These are phyloP conservation scores for Monosporascus sp. DNA, from an alignment of 2,329 filamentous ascomycete genomes.

Conservation along the genomic window DNA sequence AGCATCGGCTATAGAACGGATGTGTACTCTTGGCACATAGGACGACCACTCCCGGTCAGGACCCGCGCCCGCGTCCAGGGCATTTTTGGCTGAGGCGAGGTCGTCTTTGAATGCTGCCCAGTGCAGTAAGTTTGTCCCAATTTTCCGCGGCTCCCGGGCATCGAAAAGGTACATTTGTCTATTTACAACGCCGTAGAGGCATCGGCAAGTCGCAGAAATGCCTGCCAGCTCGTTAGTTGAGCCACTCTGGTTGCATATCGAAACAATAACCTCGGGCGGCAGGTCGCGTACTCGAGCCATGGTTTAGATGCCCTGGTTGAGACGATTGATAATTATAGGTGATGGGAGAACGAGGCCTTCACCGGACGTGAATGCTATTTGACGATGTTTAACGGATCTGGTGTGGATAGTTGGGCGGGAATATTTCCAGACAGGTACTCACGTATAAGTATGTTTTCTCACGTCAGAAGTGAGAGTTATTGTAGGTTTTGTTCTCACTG, in stretches of 20 bases:
- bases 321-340: no score
- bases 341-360: no score
- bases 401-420: no score
- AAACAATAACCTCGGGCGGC: neutral
- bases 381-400: no score
- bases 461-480: no score
- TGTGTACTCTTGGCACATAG: neutral
- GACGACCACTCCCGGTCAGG: neutral
- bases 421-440: no score
- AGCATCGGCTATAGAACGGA: no score
- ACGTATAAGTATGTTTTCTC: no score
- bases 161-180: neutral
- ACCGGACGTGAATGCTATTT: no score
- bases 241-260: neutral
- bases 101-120: neutral
- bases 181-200: neutral
- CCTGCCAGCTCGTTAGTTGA: neutral
- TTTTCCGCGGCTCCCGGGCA: neutral
- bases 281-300: neutral
- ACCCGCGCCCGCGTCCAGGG: neutral
- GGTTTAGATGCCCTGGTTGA: no score
- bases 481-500: no score
- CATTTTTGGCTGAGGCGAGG: neutral
- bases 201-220: neutral
- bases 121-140: neutral